phyloP scores from a whole-genome alignment of 1,284 basidiomycete genomes.

The Cutaneotrichosporon sp. region DNA sequence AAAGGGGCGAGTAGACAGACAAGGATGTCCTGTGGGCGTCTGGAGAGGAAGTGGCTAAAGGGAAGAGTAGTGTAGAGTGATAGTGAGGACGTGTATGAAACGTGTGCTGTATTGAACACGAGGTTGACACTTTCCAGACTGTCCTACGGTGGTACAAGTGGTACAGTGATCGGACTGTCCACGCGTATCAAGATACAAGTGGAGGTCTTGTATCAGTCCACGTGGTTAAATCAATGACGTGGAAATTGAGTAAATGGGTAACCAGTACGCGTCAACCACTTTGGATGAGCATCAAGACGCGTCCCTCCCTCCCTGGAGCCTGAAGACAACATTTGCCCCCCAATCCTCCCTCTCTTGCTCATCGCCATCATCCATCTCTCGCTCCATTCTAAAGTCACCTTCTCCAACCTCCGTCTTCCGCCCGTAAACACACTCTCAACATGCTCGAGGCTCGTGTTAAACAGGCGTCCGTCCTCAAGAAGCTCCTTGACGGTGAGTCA shows the following conservation, averaged over 20 bases:
- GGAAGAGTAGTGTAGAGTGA: background rate
- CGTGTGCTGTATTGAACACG: no score
- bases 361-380: constrained; percentile 2
- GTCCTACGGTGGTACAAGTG: no score
- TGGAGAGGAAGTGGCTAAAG: background rate
- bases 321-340: constrained; percentile 6
- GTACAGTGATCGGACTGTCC: no score
- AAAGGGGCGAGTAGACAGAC: background rate
- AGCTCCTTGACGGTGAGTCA: constrained; percentile 75
- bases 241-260: constrained; percentile 6
- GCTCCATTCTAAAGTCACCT: background rate
- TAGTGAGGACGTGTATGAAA: no score
- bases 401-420: constrained; percentile 5
- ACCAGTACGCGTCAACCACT: constrained; percentile 15
- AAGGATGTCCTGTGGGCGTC: background rate
- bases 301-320: constrained; percentile 5
- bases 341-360: constrained; percentile 5
- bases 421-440: constrained; percentile 29
- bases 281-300: constrained; percentile 11
- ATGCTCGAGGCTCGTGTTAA: constrained; percentile 90
- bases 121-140: no score
- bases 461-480: constrained; percentile 79
- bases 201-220: background rate
- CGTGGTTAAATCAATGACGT: constrained; percentile 4
- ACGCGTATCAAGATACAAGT: no score